These are phyloP conservation scores for Marsdenia floribunda DNA, from an alignment of 257 asterid species.

Conservation along the genomic window DNA sequence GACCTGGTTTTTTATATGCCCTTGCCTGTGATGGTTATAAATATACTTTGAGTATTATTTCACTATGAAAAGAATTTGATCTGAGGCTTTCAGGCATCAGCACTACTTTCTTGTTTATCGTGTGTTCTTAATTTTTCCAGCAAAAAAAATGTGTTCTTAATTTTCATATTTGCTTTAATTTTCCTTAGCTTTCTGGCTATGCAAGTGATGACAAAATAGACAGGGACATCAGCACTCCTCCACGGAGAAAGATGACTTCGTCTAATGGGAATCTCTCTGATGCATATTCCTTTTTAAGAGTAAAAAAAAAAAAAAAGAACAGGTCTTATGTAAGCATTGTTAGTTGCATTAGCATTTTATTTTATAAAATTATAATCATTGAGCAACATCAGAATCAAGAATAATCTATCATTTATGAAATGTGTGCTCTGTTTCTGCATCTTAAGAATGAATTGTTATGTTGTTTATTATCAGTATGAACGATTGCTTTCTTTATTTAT, in stretches of 20 bases:
- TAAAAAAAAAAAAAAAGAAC: background rate
- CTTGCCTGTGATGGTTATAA: constrained; percentile 20
- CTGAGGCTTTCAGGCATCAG: constrained; percentile 4
- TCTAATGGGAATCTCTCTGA: constrained; percentile 19
- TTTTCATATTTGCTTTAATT: background rate
- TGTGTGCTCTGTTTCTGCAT: too few species aligned
- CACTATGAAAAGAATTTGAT: constrained; percentile 3
- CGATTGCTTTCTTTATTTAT: too few species aligned
- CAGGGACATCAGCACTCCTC: constrained; percentile 15
- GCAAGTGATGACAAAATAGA: constrained; percentile 15
- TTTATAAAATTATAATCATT: background rate
- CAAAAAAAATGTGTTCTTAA: too few species aligned
- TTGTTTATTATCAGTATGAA: too few species aligned
- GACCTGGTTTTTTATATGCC: background rate
- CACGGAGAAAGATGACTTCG: constrained; percentile 8
- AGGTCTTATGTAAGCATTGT: background rate
- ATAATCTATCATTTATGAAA: background rate
- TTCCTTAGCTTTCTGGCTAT: too few species aligned
- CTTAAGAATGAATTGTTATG: too few species aligned
- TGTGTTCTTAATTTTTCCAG: too few species aligned
- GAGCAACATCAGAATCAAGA: background rate
- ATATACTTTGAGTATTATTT: constrained; percentile 9
- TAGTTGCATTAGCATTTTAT: background rate
- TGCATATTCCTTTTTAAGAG: background rate
- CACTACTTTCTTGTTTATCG: background rate